phyloP scores from a whole-genome alignment of 345 rosid species.

The Lenwebbia sp. region DNA sequence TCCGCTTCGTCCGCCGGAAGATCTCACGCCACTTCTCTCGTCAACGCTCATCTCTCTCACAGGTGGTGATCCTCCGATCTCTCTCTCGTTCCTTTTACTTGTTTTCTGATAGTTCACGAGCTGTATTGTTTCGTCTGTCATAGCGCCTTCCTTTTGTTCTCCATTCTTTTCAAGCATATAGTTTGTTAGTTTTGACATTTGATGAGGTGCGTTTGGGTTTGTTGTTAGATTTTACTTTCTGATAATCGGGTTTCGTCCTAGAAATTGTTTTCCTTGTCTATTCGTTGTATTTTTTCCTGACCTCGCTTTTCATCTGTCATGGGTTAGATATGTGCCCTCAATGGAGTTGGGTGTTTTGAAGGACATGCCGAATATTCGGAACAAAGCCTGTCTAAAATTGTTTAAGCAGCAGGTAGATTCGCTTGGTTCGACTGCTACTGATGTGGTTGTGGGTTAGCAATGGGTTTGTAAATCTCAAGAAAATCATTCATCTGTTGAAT shows the following conservation, averaged over 20 bases:
- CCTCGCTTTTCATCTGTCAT: neutral
- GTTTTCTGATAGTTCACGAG: neutral
- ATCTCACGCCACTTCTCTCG: constrained; percentile 71
- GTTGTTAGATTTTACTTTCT: neutral
- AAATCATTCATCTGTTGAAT: neutral
- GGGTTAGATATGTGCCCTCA: constrained; percentile 50
- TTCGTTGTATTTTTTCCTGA: neutral
- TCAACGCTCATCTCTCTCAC: constrained; percentile 58
- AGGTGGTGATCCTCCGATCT: constrained; percentile 20
- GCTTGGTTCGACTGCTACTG: neutral
- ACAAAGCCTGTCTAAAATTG: constrained; percentile 62
- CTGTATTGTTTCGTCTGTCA: neutral
- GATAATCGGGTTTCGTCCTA: neutral
- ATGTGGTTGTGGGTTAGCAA: neutral
- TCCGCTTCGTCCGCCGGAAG: constrained; percentile 46
- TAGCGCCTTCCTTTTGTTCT: neutral
- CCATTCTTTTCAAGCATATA: neutral
- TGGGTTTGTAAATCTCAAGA: neutral
- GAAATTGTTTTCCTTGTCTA: neutral
- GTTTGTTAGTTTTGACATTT: neutral
- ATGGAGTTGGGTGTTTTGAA: constrained; percentile 76
- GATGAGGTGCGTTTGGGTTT: neutral
- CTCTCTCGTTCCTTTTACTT: neutral
- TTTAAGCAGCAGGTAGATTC: constrained; percentile 52
- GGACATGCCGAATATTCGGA: constrained; percentile 54